Conservation (phyloP, 2,329 filamentous ascomycete genomes). For the Dothideomycetidae sp. region DNA sequence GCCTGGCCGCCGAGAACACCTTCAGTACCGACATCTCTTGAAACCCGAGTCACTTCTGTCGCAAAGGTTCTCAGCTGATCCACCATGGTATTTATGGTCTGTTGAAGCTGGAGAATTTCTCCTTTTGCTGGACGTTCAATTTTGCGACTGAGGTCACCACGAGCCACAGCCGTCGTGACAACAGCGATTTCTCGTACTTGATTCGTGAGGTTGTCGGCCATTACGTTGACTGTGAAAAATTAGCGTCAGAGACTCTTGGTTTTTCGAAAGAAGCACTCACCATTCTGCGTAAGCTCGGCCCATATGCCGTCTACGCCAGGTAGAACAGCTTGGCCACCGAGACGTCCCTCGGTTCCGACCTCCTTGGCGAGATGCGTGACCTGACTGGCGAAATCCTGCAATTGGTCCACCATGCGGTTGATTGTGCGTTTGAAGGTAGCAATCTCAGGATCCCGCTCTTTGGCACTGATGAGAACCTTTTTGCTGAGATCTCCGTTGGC, state of each 20-base stretch:
- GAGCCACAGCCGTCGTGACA: slow-evolving; percentile 88
- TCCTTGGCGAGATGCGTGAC: slow-evolving; percentile 89
- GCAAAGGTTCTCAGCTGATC: slow-evolving; percentile 51
- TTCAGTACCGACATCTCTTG: slow-evolving; percentile 49
- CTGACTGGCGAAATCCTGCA: slow-evolving; percentile 92
- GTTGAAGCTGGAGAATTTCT: slow-evolving; percentile 88
- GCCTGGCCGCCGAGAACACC: slow-evolving; percentile 50
- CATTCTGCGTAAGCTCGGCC: slow-evolving; percentile 71
- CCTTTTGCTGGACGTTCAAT: slow-evolving; percentile 87
- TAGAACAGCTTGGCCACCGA: slow-evolving; percentile 87
- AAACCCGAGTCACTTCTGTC: slow-evolving; percentile 50
- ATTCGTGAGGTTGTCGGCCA: slow-evolving; percentile 96
- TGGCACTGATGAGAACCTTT: slow-evolving; percentile 87
- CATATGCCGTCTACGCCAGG: slow-evolving; percentile 91
- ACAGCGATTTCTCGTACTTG: slow-evolving; percentile 96
- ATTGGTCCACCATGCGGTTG: slow-evolving; percentile 97
- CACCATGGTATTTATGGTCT: slow-evolving; percentile 63
- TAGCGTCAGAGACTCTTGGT: slow-evolving; percentile 11
- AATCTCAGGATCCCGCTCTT: slow-evolving; percentile 97
- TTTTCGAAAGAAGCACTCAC: slow-evolving; percentile 24
- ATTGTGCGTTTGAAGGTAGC: slow-evolving; percentile 96
- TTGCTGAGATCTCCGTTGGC: slow-evolving; percentile 91
- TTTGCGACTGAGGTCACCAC: slow-evolving; percentile 88
- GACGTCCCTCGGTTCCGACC: slow-evolving; percentile 87
- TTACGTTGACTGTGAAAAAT: slow-evolving; percentile 61